Percentiles rank a stretch among this genome's conserved stretches.
Conservation (phyloP, 495 filamentous ascomycete species). For the Hypoxylon cercidicola region DNA sequence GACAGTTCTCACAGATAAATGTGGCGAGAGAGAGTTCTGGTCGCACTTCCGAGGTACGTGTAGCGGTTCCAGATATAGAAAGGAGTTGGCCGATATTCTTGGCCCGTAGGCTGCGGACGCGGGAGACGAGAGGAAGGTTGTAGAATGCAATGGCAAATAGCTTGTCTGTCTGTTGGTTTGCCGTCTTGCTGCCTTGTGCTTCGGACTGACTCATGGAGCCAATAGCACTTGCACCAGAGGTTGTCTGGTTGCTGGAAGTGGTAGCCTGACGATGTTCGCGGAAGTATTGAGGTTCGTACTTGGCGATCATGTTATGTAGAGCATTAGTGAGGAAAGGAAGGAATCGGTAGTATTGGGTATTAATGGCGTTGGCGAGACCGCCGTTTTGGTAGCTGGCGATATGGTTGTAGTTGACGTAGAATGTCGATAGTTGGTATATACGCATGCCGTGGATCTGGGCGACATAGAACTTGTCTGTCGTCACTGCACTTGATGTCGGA, state of each 20-base stretch:
- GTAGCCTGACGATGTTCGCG: conserved; percentile 85
- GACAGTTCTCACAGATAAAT: conserved; percentile 90
- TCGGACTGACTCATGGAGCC: conserved; percentile 72
- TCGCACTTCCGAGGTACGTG: conserved; percentile 93
- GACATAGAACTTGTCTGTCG: conserved; percentile 94
- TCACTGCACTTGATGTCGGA: conserved; percentile 76
- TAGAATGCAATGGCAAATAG: conserved; percentile 95
- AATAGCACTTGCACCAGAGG: conserved; percentile 74
- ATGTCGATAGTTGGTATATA: conserved; percentile 87
- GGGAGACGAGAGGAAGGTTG: conserved; percentile 92
- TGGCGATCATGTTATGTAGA: conserved; percentile 91
- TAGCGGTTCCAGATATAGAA: conserved; percentile 96
- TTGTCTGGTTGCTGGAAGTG: conserved; percentile 67
- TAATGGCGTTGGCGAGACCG: conserved; percentile 82
- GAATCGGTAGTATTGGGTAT: conserved; percentile 93
- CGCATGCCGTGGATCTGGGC: conserved; percentile 92
- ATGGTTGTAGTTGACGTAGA: conserved; percentile 97
- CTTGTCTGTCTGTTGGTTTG: conserved; percentile 97
- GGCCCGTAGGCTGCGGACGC: conserved; percentile 88
- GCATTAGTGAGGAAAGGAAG: conserved; percentile 90
- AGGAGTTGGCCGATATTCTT: conserved; percentile 90
- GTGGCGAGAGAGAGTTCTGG: conserved; percentile 93
- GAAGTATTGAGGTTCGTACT: conserved; percentile 94
- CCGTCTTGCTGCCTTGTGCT: conserved; percentile 71
- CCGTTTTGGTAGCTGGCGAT: conserved; percentile 75